These are phyloP conservation scores for Glutinoglossum americanum DNA, from an alignment of 495 filamentous ascomycete species.

Conservation along the genomic window DNA sequence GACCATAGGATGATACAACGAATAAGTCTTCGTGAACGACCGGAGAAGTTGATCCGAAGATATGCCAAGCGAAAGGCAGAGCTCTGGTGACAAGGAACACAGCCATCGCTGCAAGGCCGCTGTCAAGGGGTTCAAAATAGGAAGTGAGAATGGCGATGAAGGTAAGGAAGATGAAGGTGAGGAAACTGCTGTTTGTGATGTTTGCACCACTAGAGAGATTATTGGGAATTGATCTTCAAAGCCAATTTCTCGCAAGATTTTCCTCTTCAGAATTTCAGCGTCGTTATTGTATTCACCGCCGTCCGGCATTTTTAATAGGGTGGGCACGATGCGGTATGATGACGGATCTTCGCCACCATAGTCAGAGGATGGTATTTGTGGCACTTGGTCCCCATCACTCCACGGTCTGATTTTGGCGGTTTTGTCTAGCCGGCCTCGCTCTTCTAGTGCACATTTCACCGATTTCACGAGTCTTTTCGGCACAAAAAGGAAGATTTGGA, in stretches of 20 bases:
- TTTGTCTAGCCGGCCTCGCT: background rate
- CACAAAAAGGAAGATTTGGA: background rate
- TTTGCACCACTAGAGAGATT: background rate
- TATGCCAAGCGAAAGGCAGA: background rate
- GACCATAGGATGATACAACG: constrained; percentile 2
- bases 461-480: background rate
- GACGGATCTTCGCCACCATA: background rate
- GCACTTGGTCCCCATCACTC: background rate
- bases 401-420: background rate
- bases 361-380: background rate
- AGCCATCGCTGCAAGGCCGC: background rate
- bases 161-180: background rate
- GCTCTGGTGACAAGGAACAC: background rate
- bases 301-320: background rate
- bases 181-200: background rate
- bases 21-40: background rate
- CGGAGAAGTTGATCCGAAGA: background rate
- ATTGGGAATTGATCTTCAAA: background rate
- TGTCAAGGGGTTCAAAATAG: background rate
- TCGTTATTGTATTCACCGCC: background rate
- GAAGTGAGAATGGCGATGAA: no score
- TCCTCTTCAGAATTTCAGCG: background rate
- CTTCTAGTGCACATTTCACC: background rate
- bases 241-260: background rate
- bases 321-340: background rate